Evolutionary conservation across 768 basidiomycete genomes (phyloP), one percentile per base, ranked within the genome.

Genomic region (Glaciozyma antarctica): DNA sequence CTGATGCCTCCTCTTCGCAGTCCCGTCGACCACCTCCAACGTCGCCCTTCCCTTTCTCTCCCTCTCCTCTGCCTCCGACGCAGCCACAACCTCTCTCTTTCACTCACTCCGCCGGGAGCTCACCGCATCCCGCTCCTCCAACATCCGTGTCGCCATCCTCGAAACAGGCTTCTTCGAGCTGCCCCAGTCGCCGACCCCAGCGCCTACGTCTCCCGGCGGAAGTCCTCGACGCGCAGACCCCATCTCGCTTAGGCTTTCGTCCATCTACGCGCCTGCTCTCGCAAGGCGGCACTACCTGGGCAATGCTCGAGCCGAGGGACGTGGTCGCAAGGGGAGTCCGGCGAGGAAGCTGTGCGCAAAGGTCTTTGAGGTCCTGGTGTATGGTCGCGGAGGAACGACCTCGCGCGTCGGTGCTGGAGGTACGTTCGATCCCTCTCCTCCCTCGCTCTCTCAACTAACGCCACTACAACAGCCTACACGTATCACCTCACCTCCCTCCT

Each of bases 101-200:
- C 58, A 64, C 45, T 67, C 69, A 0, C 66, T 72, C 49, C 66
- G 69, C 1, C 66, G 71, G 6, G 71, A 72, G 52, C 52, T 68
- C 47, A 7, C 51, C 15, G 53, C 63, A 15, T 49, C 64, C 10
- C 24, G 54, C 12, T 24, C 64, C 1, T 13, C 44, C 2, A 47
- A 56, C 44, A 38, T 66, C 16, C 16, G 45, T 7, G 26, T 70
- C 62, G 26, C 49, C 8, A n/a, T 60, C 41, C 63, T 72, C 45
- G 64, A 68, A 26, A 38, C 49, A n/a, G 68, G 65, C 17, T 44
- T 64, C 19, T 64, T 72, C 49, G 48, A 49, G 21, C 16, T 4
- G 17, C 32, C 53, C 38, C 9, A 24, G n/a, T 22, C 48, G 17
- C 5, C 3, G 13, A 41, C 10, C 3, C 44, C 5, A 5, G 43